Percentiles rank a stretch among this genome's conserved stretches.
Conservation (phyloP, 345 rosid species). For the Hibiscus tridactylites region DNA sequence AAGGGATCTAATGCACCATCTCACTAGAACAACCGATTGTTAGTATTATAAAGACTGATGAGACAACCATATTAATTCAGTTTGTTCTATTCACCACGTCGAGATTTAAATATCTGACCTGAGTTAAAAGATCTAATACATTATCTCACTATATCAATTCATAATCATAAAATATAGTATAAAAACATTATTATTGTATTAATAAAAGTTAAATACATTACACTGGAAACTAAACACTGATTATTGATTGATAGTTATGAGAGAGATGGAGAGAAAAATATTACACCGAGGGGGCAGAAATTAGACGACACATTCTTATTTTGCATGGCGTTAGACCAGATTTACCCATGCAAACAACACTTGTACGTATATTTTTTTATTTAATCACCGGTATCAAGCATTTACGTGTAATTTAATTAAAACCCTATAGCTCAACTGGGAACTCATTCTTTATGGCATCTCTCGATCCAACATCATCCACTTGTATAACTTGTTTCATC, state of each 20-base stretch:
- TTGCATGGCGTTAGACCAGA: not conserved
- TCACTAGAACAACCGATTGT: no score
- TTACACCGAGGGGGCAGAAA: not conserved
- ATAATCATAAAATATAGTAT: not conserved
- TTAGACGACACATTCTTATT: not conserved
- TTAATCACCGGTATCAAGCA: no score
- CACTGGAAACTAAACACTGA: not conserved
- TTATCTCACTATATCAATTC: no score
- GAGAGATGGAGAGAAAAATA: not conserved
- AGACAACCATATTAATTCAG: no score
- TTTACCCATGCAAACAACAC: not conserved
- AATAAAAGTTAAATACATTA: not conserved
- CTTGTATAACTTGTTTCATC: not conserved
- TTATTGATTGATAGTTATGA: not conserved
- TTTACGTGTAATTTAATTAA: not conserved
- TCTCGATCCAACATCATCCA: not conserved
- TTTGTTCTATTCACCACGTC: no score
- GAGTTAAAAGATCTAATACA: no score
- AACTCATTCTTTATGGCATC: not conserved
- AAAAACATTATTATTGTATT: not conserved
- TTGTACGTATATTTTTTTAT: no score
- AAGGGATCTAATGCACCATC: no score
- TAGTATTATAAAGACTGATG: no score
- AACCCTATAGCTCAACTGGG: not conserved
- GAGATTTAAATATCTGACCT: no score